Percentiles rank a stretch among this genome's conserved stretches.
These are phyloP conservation scores for Pleurotus tuber-regium DNA, from an alignment of 768 basidiomycete genomes.

Conservation along the genomic window DNA sequence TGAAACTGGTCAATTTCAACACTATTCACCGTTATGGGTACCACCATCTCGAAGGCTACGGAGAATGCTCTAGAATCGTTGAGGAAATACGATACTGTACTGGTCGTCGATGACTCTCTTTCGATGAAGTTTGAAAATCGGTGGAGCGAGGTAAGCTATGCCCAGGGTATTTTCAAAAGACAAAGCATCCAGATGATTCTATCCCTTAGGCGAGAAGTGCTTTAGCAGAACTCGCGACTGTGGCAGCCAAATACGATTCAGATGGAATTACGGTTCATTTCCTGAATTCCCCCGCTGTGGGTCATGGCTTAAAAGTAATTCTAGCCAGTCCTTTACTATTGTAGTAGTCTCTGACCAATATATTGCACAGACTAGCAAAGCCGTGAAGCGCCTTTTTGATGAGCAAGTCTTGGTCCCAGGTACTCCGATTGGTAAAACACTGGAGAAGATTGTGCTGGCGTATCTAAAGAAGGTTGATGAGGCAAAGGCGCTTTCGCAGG, in stretches of 20 bases:
- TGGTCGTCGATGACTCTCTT: slow-evolving; percentile 59
- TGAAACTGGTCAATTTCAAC: background rate
- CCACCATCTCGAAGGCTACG: background rate
- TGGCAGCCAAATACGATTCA: slow-evolving; percentile 41
- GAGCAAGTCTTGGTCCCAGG: slow-evolving; percentile 13
- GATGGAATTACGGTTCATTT: slow-evolving; percentile 60
- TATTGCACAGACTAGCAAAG: slow-evolving; percentile 12
- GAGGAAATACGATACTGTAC: slow-evolving; percentile 50
- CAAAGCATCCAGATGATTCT: background rate
- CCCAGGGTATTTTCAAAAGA: background rate
- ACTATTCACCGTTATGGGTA: slow-evolving; percentile 18
- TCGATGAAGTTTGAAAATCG: slow-evolving; percentile 45
- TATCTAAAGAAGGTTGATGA: slow-evolving; percentile 15
- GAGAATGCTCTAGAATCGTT: slow-evolving; percentile 35
- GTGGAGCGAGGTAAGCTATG: slow-evolving; percentile 50
- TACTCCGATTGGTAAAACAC: slow-evolving; percentile 16
- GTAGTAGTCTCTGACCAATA: slow-evolving; percentile 16
- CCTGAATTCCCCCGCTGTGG: slow-evolving; percentile 37
- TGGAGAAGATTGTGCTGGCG: slow-evolving; percentile 14
- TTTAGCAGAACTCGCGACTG: slow-evolving; percentile 39
- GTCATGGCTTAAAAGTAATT: slow-evolving; percentile 29
- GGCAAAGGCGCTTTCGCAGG: background rate
- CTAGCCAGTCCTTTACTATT: slow-evolving; percentile 18
- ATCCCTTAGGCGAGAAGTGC: slow-evolving; percentile 35
- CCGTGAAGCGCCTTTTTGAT: slow-evolving; percentile 16